phyloP scores from a whole-genome alignment of 192 early-diverging fungal species.

The Diversispora epigaea region DNA sequence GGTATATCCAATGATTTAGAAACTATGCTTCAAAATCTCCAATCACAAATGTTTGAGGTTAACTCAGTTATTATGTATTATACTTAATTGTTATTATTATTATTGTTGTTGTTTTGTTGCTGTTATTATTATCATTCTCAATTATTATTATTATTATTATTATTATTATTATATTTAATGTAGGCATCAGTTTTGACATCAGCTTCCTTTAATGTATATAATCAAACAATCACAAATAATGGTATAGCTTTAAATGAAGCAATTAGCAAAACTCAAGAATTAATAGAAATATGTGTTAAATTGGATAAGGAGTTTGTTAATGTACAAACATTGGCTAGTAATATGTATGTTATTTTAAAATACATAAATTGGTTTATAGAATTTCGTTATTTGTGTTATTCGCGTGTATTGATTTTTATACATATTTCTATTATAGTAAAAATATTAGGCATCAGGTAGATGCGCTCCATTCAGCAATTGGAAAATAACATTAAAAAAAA shows the following conservation, averaged over 20 bases:
- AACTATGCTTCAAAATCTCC: conserved; percentile 20
- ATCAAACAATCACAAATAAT: conserved; percentile 8
- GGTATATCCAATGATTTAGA: conserved; percentile 14
- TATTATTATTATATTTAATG: not conserved
- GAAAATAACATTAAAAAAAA: conserved; percentile 62
- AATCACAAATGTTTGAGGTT: conserved; percentile 28
- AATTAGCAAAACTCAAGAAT: not conserved
- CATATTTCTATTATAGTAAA: not conserved
- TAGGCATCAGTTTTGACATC: conserved; percentile 19
- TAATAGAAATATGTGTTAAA: conserved; percentile 14
- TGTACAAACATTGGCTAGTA: conserved; percentile 18
- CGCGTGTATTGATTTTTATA: not conserved
- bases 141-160: not conserved
- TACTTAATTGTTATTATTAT: no score
- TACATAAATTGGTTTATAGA: not conserved
- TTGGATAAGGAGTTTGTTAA: conserved; percentile 15
- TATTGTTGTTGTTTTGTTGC: not conserved
- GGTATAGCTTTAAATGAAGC: not conserved
- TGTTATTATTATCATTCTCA: not conserved
- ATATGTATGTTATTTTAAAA: conserved; percentile 6
- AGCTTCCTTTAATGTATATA: conserved; percentile 19
- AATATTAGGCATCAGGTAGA: conserved; percentile 24
- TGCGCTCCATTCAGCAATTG: not conserved
- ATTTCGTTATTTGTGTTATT: not conserved
- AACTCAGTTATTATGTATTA: no score